Conservation (phyloP, 176 grass and related monocot species). For the Metroxylon sagu region DNA sequence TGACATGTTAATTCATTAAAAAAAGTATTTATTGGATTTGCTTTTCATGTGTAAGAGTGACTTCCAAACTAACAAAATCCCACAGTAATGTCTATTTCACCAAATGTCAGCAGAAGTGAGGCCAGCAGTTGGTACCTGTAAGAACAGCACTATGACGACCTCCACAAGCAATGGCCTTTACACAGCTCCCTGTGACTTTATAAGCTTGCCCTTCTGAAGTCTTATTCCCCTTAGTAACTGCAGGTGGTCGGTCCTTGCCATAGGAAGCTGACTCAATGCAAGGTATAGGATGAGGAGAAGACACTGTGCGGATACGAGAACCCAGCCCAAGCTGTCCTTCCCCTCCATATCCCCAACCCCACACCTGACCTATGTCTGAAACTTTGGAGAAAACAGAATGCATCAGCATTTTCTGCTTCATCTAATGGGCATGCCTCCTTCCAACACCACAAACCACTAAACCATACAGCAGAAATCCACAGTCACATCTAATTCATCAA, state of each 20-base stretch:
- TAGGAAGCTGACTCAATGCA: constrained; percentile 84
- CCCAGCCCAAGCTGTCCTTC: constrained; percentile 97
- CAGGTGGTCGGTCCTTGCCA: constrained; percentile 45
- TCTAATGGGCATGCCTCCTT: too few species aligned
- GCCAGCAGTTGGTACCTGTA: constrained; percentile 38
- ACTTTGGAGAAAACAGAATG: constrained; percentile 26
- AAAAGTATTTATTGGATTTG: too few species aligned
- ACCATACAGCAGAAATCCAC: too few species aligned
- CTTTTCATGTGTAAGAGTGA: too few species aligned
- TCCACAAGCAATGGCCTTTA: constrained; percentile 91
- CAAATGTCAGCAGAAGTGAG: too few species aligned
- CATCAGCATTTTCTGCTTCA: constrained; percentile 18
- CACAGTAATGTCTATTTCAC: too few species aligned
- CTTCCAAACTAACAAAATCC: too few species aligned
- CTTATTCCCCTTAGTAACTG: constrained; percentile 44
- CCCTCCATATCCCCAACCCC: constrained; percentile 99
- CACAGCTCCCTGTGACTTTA: constrained; percentile 59
- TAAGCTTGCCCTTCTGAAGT: constrained; percentile 40
- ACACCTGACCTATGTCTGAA: constrained; percentile 94
- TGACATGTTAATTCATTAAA: too few species aligned
- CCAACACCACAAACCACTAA: too few species aligned
- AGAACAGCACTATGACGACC: constrained; percentile 93
- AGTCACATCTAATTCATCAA: neutral
- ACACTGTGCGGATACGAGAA: constrained; percentile 80
- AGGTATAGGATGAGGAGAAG: constrained; percentile 80